Conservation (phyloP, 176 grass and related monocot genomes). For the Triticum aestivum region IWGSC_CS_RefSeq_v2.1 NC_057807.1:133015824-133016323, state of each 20-base stretch:
- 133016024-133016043: slow-evolving; percentile 42
- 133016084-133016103: slow-evolving; percentile 29
- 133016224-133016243: slow-evolving; percentile 21
- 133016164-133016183: slow-evolving; percentile 10
- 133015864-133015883: slow-evolving; percentile 7
- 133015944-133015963: slow-evolving; percentile 89
- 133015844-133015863: not conserved
- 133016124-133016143: not conserved
- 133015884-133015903: slow-evolving; percentile 77
- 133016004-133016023: slow-evolving; percentile 74
- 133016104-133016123: slow-evolving; percentile 52
- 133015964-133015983: slow-evolving; percentile 69
- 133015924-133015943: slow-evolving; percentile 69
- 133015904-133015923: slow-evolving; percentile 74
- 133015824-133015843: slow-evolving; percentile 28
- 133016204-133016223: slow-evolving; percentile 6
- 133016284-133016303: slow-evolving; percentile 16
- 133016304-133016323: not conserved
- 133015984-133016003: slow-evolving; percentile 59
- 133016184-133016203: not conserved
- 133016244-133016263: slow-evolving; percentile 30
- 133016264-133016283: not conserved
- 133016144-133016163: slow-evolving; percentile 38
- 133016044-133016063: slow-evolving; percentile 8
- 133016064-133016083: slow-evolving; percentile 31